Conservation (phyloP, 2,329 filamentous ascomycete genomes). For the Penicillium sp. region DNA sequence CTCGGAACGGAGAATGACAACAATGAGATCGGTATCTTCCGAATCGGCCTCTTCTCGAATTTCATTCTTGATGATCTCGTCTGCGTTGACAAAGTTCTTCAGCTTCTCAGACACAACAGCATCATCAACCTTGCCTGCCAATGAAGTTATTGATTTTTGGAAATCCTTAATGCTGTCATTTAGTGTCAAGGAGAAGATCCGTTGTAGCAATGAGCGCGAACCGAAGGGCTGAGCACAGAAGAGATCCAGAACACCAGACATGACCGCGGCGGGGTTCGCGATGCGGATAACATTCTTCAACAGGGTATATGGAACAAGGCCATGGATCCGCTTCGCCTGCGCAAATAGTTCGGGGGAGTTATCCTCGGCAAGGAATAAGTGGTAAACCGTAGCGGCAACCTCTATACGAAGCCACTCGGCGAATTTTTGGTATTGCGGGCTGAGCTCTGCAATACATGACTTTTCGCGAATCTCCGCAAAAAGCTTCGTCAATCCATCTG, state of each 20-base stretch:
- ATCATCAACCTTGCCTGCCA: constrained; percentile 80
- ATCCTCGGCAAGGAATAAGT: constrained; percentile 95
- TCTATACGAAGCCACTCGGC: constrained; percentile 98
- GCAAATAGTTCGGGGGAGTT: constrained; percentile 96
- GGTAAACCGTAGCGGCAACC: constrained; percentile 93
- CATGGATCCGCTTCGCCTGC: constrained; percentile 92
- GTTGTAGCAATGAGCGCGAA: constrained; percentile 84
- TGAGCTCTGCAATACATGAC: constrained; percentile 82
- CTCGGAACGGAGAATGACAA: constrained; percentile 81
- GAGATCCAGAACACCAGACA: constrained; percentile 92
- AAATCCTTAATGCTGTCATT: constrained; percentile 87
- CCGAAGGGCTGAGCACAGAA: constrained; percentile 97
- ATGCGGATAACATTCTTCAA: constrained; percentile 97
- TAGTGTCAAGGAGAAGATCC: constrained; percentile 90
- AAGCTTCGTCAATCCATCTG: constrained; percentile 84
- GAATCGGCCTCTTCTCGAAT: constrained; percentile 73
- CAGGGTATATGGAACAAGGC: constrained; percentile 86
- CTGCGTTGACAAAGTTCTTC: constrained; percentile 74
- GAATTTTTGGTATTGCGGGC: constrained; percentile 96
- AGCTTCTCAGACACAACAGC: constrained; percentile 78
- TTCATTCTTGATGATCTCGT: constrained; percentile 73
- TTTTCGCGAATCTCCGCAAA: constrained; percentile 94
- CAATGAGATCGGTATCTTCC: constrained; percentile 82
- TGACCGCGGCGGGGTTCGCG: constrained; percentile 93
- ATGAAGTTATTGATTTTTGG: constrained; percentile 81